Evolutionary conservation across 345 rosid species (phyloP).

Genomic region (Rhodamnia argentea): DNA sequence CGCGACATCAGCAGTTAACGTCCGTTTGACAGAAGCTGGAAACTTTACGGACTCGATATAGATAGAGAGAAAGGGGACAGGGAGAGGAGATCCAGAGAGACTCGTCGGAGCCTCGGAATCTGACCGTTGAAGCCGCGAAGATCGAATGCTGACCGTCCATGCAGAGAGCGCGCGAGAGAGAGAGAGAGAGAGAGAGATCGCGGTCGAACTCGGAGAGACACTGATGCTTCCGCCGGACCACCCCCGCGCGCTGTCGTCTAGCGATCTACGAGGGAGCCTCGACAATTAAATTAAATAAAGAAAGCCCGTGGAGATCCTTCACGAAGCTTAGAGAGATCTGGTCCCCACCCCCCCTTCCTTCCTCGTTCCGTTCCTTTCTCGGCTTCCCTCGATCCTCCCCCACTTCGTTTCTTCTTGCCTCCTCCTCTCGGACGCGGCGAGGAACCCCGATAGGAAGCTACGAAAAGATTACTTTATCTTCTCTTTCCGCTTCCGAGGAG

Average conservation of each 20-base stretch:
- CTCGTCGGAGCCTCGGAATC: slow-evolving; percentile 4
- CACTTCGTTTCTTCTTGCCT: too few relatives aligned
- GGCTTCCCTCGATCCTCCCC: too few relatives aligned
- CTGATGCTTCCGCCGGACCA: too few relatives aligned
- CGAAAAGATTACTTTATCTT: background rate
- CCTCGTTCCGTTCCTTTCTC: too few relatives aligned
- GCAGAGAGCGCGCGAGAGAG: background rate
- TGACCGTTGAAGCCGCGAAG: slow-evolving; percentile 27
- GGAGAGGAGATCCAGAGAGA: background rate
- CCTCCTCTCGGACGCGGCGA: too few relatives aligned
- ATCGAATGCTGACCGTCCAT: slow-evolving; percentile 26
- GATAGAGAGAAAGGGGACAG: background rate
- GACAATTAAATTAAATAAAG: too few relatives aligned
- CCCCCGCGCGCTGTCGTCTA: too few relatives aligned
- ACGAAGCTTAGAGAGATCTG: too few relatives aligned
- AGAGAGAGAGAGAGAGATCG: background rate
- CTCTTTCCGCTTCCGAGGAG: background rate
- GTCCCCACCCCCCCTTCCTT: too few relatives aligned
- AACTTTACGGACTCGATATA: background rate
- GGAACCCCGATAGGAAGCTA: too few relatives aligned
- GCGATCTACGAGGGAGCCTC: too few relatives aligned
- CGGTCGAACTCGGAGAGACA: background rate
- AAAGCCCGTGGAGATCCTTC: too few relatives aligned
- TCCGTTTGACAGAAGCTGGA: background rate
- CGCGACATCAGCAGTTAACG: background rate